These are phyloP conservation scores for Cercospora beticola DNA, from an alignment of 2,329 filamentous ascomycete species.

Conservation along the genomic window DNA sequence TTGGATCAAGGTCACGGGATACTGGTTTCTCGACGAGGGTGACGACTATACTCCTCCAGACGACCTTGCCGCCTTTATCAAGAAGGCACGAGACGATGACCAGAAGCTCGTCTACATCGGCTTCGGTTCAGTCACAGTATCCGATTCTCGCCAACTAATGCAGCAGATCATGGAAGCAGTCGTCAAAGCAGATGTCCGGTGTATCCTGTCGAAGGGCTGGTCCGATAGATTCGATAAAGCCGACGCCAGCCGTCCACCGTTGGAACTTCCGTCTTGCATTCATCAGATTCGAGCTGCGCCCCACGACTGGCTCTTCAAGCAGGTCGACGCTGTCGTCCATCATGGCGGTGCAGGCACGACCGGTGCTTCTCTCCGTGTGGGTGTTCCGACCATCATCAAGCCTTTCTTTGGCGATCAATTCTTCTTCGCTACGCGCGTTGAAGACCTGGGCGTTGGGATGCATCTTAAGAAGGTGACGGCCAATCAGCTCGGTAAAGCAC, in stretches of 20 bases:
- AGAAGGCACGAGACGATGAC: slow-evolving; percentile 72
- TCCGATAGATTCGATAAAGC: slow-evolving; percentile 72
- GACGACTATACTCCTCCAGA: slow-evolving; percentile 69
- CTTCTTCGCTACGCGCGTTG: slow-evolving; percentile 87
- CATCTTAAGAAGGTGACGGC: slow-evolving; percentile 86
- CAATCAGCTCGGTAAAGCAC: slow-evolving; percentile 76
- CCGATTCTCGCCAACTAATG: slow-evolving; percentile 83
- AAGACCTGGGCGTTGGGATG: slow-evolving; percentile 90
- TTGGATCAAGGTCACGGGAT: slow-evolving; percentile 95
- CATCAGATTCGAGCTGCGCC: slow-evolving; percentile 85
- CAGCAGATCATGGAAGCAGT: slow-evolving; percentile 92
- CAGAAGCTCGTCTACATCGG: slow-evolving; percentile 97
- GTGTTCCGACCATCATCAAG: slow-evolving; percentile 89
- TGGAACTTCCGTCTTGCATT: slow-evolving; percentile 75
- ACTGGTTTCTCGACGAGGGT: slow-evolving; percentile 92
- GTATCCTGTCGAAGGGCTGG: slow-evolving; percentile 95
- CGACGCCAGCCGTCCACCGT: slow-evolving; percentile 57
- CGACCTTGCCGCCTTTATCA: slow-evolving; percentile 78
- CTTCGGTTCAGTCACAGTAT: slow-evolving; percentile 93
- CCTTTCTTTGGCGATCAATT: slow-evolving; percentile 98
- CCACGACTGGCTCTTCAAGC: slow-evolving; percentile 93
- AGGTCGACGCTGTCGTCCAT: slow-evolving; percentile 91
- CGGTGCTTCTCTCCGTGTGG: slow-evolving; percentile 84
- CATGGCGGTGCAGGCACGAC: slow-evolving; percentile 95
- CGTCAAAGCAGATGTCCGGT: slow-evolving; percentile 84